Evolutionary conservation across 805 yeast species (phyloP).

Genomic region (Torulaspora indica): DNA sequence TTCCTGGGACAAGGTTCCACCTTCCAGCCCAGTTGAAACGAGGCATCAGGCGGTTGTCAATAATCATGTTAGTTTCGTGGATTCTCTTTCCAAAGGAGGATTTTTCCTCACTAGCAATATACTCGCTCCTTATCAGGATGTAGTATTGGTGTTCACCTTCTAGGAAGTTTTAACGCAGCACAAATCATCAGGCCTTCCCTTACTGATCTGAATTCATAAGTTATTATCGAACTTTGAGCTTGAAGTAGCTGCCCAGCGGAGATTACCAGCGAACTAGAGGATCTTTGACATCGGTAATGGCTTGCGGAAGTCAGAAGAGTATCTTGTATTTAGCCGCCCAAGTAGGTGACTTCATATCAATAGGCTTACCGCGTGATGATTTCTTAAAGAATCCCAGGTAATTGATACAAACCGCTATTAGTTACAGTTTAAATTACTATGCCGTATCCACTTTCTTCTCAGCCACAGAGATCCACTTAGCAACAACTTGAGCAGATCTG

Average conservation of each 20-base stretch:
- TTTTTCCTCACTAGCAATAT: background rate
- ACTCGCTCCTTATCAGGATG: background rate
- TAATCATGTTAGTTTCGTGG: constrained; percentile 17
- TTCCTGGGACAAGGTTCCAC: constrained; percentile 7
- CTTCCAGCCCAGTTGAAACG: constrained; percentile 19
- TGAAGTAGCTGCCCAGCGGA: too few relatives aligned
- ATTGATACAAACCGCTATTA: constrained; percentile 1
- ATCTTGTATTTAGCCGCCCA: constrained; percentile 1
- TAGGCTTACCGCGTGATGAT: too few relatives aligned
- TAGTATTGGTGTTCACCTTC: too few relatives aligned
- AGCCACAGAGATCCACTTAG: constrained; percentile 33
- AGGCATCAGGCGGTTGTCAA: constrained; percentile 19
- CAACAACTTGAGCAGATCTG: constrained; percentile 53
- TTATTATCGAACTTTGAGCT: constrained; percentile 9
- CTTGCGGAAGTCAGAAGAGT: background rate
- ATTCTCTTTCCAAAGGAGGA: background rate
- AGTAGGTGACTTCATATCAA: background rate
- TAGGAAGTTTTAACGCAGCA: background rate
- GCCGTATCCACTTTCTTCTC: constrained; percentile 24
- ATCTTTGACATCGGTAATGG: background rate
- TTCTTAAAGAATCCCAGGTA: background rate
- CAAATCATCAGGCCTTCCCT: constrained; percentile 14
- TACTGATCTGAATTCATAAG: constrained; percentile 16
- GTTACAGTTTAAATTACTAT: background rate
- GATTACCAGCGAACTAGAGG: too few relatives aligned